A percentile compares a stretch with the other conserved stretches of the same genome.
phyloP scores from a whole-genome alignment of 768 basidiomycete species.

The Termitomyces sp. region DNA sequence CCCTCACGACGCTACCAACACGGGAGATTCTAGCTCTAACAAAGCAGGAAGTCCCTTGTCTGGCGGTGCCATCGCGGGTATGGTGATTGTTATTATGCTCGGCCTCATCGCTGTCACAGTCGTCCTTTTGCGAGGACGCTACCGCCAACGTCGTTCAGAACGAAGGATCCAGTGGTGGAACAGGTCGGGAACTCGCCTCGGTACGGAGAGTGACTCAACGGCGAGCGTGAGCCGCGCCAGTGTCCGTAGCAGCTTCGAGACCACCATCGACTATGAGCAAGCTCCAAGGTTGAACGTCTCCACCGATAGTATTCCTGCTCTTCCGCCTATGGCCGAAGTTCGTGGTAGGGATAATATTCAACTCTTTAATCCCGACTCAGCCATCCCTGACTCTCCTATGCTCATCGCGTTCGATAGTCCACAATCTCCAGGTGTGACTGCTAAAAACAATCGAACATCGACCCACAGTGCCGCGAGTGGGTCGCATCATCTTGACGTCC shows the following conservation, averaged over 20 bases:
- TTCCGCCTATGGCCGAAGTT: constrained; percentile 54
- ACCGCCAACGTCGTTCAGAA: constrained; percentile 32
- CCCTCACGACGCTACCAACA: constrained; percentile 6
- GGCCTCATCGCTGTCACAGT: constrained; percentile 29
- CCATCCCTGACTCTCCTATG: constrained; percentile 18
- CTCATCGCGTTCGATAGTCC: constrained; percentile 26
- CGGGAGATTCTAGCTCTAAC: neutral
- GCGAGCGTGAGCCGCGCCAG: constrained; percentile 15
- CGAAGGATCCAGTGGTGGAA: constrained; percentile 36
- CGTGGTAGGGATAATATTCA: constrained; percentile 21
- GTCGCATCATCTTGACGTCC: constrained; percentile 34
- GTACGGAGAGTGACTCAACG: constrained; percentile 19
- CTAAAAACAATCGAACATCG: constrained; percentile 24
- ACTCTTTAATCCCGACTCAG: constrained; percentile 7
- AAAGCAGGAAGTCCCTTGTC: constrained; percentile 23
- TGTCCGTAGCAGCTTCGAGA: constrained; percentile 58
- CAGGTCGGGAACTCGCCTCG: constrained; percentile 17
- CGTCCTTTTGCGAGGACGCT: constrained; percentile 31
- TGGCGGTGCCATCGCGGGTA: constrained; percentile 41
- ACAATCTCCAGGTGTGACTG: constrained; percentile 11
- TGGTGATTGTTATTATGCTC: constrained; percentile 29
- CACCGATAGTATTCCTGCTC: constrained; percentile 25
- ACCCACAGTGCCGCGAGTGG: constrained; percentile 35
- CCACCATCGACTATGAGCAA: constrained; percentile 45
- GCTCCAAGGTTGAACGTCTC: constrained; percentile 17